These are phyloP conservation scores for Pestalotiopsis sp. DNA, from an alignment of 2,329 filamentous ascomycete species.

Conservation along the genomic window DNA sequence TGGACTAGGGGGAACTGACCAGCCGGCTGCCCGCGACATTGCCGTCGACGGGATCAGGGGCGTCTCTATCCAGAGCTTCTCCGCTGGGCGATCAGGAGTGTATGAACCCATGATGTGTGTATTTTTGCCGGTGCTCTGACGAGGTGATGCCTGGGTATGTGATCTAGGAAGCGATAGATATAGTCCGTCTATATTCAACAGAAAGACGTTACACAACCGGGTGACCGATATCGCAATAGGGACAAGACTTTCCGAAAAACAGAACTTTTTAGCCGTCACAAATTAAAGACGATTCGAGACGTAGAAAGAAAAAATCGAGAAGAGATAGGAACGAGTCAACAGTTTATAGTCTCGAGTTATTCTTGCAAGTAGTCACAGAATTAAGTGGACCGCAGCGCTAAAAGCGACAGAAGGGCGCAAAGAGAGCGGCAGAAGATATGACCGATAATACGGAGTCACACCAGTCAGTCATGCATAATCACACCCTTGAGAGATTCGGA, in stretches of 20 bases:
- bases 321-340: neutral
- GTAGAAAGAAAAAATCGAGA: neutral
- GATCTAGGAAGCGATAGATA: neutral
- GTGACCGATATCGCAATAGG: neutral
- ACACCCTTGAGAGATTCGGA: neutral
- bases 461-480: neutral
- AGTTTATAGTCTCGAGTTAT: neutral
- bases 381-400: neutral
- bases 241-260: neutral
- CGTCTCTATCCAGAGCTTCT: slow-evolving; percentile 69
- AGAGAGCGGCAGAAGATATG: neutral
- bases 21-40: slow-evolving; percentile 72
- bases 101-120: slow-evolving; percentile 42
- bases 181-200: neutral
- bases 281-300: neutral
- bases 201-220: neutral
- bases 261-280: neutral
- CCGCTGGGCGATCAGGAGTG: slow-evolving; percentile 37
- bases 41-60: slow-evolving; percentile 69
- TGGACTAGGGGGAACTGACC: slow-evolving; percentile 48
- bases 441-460: neutral
- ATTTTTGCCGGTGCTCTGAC: neutral
- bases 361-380: neutral
- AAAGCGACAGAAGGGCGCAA: neutral
- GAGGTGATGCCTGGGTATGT: neutral